Evolutionary conservation across 2,329 filamentous ascomycete genomes (phyloP), one percentile per base, ranked within the genome.

Genomic region (Elsinoe necatrix): DNA sequence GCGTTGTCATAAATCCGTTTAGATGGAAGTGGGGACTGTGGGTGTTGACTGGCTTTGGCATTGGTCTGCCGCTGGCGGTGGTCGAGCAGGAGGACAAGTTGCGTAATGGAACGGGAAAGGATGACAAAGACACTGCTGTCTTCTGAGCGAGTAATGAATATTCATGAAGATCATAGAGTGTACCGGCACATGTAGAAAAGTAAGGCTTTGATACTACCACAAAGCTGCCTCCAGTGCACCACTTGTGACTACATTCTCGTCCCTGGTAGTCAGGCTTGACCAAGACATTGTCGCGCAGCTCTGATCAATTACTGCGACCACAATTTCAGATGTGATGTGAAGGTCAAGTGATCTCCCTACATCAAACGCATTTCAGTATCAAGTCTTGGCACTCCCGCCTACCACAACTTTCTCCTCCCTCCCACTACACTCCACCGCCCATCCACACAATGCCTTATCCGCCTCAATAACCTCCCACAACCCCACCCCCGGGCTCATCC

Each of bases 21-120:
- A 75, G 89, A 7, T 95, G 89, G 88, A 95, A 95, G 74, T 95
- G 89, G 89, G 87, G 85, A 0, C 67, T 84, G 0, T 95, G 95
- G 67, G 87, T 95, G 14, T 84, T 95, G 64, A 86, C 86, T 59
- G 89, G 89, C 0, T 68, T 92, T 27, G 87, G 86, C 0, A 76
- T 80, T 42, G 75, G 75, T 18, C 66, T 93, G 47, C 89, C 89
- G 0, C 76, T 80, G 68, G 75, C 73, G 12, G 75, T 93, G 23
- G 83, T 92, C 0, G 73, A 80, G 61, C 73, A 79, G 14, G 89
- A 95, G 71, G 80, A 85, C 62, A 73, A 68, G 59, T 61, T 87
- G 5, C 72, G 83, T 54, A 79, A 82, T 61, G 77, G 77, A 1
- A 58, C 80, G 43, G 76, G 78, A 1, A 56, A 57, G 39, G n/a